phyloP scores from a whole-genome alignment of 495 filamentous ascomycete species.

The Durotheca rogersii region DNA sequence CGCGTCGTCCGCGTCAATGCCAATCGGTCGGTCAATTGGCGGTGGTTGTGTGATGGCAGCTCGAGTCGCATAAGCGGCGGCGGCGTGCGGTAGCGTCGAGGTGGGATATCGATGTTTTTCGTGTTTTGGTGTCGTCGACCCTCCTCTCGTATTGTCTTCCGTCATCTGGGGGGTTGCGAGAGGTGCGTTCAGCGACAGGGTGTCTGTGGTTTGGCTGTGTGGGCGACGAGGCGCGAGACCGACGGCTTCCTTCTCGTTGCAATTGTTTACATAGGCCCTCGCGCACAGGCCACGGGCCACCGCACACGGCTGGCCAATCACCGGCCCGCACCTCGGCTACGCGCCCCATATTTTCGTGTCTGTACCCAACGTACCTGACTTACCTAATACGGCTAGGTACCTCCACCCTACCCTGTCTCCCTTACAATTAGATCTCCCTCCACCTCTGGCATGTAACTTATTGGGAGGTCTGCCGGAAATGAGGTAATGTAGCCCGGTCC shows the following conservation, averaged over 20 bases:
- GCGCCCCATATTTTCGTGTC: too few relatives aligned
- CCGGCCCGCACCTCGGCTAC: too few relatives aligned
- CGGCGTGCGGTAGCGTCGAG: neutral
- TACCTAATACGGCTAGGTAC: too few relatives aligned
- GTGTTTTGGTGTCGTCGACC: neutral
- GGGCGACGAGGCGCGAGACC: constrained; percentile 35
- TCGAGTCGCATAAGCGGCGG: constrained; percentile 6
- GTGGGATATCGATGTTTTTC: constrained; percentile 24
- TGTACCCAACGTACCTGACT: too few relatives aligned
- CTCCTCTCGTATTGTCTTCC: constrained; percentile 6
- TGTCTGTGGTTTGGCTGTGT: constrained; percentile 15
- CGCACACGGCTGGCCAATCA: constrained; percentile 4
- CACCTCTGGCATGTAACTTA: too few relatives aligned
- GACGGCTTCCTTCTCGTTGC: constrained; percentile 20
- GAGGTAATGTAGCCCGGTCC: too few relatives aligned
- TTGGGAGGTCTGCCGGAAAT: too few relatives aligned
- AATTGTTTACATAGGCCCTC: constrained; percentile 38
- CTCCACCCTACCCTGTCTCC: too few relatives aligned
- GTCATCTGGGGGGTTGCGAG: constrained; percentile 6
- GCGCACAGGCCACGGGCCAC: constrained; percentile 25
- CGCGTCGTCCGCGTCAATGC: constrained; percentile 15
- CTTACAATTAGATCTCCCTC: too few relatives aligned
- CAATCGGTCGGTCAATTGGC: too few relatives aligned
- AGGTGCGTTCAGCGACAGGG: too few relatives aligned
- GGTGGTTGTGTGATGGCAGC: constrained; percentile 1